phyloP scores from a whole-genome alignment of 306 rosid genomes.

The Geum urbanum region DNA sequence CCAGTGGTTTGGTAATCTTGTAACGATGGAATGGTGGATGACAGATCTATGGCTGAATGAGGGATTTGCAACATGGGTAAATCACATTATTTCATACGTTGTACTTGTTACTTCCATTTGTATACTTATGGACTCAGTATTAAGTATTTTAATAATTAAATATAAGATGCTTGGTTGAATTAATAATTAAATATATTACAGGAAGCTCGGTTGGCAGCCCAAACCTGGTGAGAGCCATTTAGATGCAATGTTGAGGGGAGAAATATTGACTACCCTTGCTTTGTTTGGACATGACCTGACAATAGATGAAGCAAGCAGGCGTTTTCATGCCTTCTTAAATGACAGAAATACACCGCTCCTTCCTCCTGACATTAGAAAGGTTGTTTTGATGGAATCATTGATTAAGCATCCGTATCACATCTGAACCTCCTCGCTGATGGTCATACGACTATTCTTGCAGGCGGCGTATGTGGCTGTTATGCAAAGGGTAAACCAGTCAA shows the following conservation, averaged over 20 bases:
- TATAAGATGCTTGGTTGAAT: neutral
- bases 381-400: conserved; percentile 28
- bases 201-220: conserved; percentile 97
- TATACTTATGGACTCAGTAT: conserved; percentile 5
- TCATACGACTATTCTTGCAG: conserved; percentile 43
- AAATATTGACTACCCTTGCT: conserved; percentile 73
- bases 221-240: conserved; percentile 54
- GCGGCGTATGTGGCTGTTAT: conserved; percentile 77
- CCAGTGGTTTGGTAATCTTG: conserved; percentile 98
- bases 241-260: conserved; percentile 93
- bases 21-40: conserved; percentile 99
- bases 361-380: conserved; percentile 88
- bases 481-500: conserved; percentile 52
- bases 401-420: conserved; percentile 7
- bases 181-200: conserved; percentile 26
- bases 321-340: conserved; percentile 65
- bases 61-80: conserved; percentile 98
- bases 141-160: conserved; percentile 7
- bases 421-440: conserved; percentile 21
- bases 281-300: conserved; percentile 64
- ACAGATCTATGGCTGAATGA: conserved; percentile 96
- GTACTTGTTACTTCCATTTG: conserved; percentile 7
- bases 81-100: conserved; percentile 24
- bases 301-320: conserved; percentile 67
- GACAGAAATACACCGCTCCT: conserved; percentile 76